Percentiles rank a stretch among this genome's conserved stretches.
Evolutionary conservation across 2,329 filamentous ascomycete genomes (phyloP).

Genomic region (Corniculantispora saksenae): DNA sequence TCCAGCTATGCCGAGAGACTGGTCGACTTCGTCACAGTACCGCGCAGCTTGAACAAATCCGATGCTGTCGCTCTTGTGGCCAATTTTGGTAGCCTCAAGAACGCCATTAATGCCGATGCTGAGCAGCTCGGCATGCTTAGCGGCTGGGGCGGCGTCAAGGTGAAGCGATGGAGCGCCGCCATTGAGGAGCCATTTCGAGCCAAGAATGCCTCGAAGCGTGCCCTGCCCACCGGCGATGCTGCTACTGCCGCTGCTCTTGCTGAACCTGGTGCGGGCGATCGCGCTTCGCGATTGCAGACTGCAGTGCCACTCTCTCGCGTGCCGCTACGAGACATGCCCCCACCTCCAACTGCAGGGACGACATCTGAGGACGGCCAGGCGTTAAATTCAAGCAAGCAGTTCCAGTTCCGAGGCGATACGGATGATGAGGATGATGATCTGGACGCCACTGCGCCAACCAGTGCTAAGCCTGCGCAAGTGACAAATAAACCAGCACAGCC

Average conservation of each 20-base stretch:
- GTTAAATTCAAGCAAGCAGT: slow-evolving; percentile 31
- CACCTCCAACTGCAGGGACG: neutral
- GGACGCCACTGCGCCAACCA: slow-evolving; percentile 52
- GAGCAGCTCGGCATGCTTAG: slow-evolving; percentile 84
- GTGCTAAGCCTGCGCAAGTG: slow-evolving; percentile 38
- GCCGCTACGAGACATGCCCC: slow-evolving; percentile 43
- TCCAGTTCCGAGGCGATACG: slow-evolving; percentile 40
- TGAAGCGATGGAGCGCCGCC: slow-evolving; percentile 78
- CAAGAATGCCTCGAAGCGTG: slow-evolving; percentile 63
- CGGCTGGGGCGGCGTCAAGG: slow-evolving; percentile 95
- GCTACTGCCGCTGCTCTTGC: neutral
- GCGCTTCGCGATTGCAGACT: slow-evolving; percentile 35
- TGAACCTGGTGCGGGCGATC: slow-evolving; percentile 21
- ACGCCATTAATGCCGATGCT: slow-evolving; percentile 81
- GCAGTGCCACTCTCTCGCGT: slow-evolving; percentile 43
- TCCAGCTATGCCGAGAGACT: slow-evolving; percentile 83
- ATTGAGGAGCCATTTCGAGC: slow-evolving; percentile 84
- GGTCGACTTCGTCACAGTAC: slow-evolving; percentile 89
- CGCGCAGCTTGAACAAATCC: slow-evolving; percentile 88
- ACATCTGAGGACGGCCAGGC: neutral
- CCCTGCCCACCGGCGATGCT: slow-evolving; percentile 27
- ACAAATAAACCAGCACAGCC: neutral
- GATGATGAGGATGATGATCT: slow-evolving; percentile 52
- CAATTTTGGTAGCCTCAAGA: slow-evolving; percentile 85
- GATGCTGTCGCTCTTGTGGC: slow-evolving; percentile 89